Base-by-base conservation (phyloP, 805 yeast genomes). In the Maudiozyma saulgeensis region DNA sequence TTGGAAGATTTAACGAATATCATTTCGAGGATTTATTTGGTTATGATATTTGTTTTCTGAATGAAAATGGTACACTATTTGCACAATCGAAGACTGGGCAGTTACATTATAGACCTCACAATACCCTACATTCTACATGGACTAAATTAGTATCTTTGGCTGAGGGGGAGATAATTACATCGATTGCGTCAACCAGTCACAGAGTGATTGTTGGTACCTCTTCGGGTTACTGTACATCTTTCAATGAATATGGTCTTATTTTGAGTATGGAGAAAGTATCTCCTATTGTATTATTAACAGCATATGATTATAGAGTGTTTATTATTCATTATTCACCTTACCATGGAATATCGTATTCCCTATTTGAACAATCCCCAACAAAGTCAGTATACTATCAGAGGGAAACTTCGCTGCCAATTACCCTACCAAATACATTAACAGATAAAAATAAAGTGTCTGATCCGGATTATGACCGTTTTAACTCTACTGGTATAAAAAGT, bases 21-120 rank as follows among this genome's bases (percentile, higher is more conserved):
- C 91, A 88, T 66, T 90, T 91, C 68, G 82, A 81, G 44, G 98
- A 91, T 66, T 65, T 78, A 43, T 73, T 75, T 52, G 75, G 78
- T 13, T 87, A 75, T 65, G 96, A 88, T 62, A 66, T 87, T 47
- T 91, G 95, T 26, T 78, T 85, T 0, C 72, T 91, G 59, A 82
- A 82, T 46, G 76, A 75, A 16, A 73, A 72, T 1, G 96, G 93
- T 1, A 66, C 84, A 2, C 61, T 87, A 4, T 74, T 87, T 48
- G 95, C 81, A 1, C 69, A 67, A 44, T 71, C 76, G 7, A 63
- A 65, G 42, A 51, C 65, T 4, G 80, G 81, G 0, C 73, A 68
- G 44, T 57, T 90, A 3, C 75, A 78, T 52, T 84, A 79, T 65
- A 75, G 95, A 58, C 79, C 84, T 45, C 96, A 91, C 64, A 76